Evolutionary conservation across 805 yeast genomes (phyloP).

Genomic region (Vanderwaltozyma yarrowii): DNA sequence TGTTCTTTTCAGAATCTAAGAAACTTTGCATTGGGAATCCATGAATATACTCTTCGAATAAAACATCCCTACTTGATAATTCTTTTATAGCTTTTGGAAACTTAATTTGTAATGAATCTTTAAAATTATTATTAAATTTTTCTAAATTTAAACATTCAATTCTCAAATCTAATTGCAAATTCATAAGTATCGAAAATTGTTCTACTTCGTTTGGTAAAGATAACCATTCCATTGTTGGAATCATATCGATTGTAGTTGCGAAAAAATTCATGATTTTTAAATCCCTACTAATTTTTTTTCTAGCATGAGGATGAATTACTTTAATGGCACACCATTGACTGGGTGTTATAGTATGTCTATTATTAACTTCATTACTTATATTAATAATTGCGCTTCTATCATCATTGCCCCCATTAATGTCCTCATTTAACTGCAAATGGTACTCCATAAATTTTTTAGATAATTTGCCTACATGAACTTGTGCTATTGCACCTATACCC

Average conservation of each 20-base stretch:
- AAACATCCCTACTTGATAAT: constrained; percentile 56
- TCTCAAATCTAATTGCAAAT: constrained; percentile 75
- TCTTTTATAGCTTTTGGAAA: constrained; percentile 53
- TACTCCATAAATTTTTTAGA: constrained; percentile 35
- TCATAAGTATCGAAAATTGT: constrained; percentile 79
- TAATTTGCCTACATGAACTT: constrained; percentile 72
- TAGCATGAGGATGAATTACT: constrained; percentile 84
- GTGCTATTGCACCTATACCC: constrained; percentile 99
- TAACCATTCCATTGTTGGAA: constrained; percentile 98
- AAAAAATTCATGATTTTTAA: constrained; percentile 73
- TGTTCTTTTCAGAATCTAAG: constrained; percentile 35
- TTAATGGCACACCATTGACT: constrained; percentile 73
- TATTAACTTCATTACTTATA: not conserved
- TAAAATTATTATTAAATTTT: constrained; percentile 62
- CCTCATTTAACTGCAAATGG: no score
- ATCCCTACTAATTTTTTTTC: constrained; percentile 63
- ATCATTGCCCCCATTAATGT: constrained; percentile 3
- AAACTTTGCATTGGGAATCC: constrained; percentile 77
- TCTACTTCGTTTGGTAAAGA: constrained; percentile 90
- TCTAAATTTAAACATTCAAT: constrained; percentile 78
- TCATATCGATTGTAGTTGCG: constrained; percentile 54
- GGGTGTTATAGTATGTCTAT: not conserved
- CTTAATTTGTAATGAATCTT: constrained; percentile 44
- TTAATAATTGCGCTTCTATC: no score
- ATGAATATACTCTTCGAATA: constrained; percentile 76